Percentiles rank a stretch among this genome's conserved stretches.
phyloP scores from a whole-genome alignment of 2,329 filamentous ascomycete species.

The Penicillium sp. region DNA sequence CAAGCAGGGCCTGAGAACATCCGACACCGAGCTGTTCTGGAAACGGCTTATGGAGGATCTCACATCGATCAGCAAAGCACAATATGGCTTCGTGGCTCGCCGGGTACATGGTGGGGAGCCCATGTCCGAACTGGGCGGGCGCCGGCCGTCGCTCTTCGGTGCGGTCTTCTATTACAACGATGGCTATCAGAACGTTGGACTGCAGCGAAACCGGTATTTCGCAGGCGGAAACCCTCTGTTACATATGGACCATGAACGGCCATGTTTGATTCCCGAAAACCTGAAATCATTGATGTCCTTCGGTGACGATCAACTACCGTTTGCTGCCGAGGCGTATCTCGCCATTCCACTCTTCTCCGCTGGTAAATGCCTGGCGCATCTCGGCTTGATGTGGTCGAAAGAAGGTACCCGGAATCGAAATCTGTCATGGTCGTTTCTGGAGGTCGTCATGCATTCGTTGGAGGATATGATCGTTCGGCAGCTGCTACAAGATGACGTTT shows the following conservation, averaged over 20 bases:
- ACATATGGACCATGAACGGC: constrained; percentile 71
- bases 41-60: constrained; percentile 63
- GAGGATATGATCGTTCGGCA: constrained; percentile 66
- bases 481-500: constrained; percentile 53
- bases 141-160: constrained; percentile 63
- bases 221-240: constrained; percentile 66
- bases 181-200: constrained; percentile 53
- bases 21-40: constrained; percentile 65
- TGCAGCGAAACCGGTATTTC: constrained; percentile 63
- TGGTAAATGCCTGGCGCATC: constrained; percentile 67
- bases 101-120: constrained; percentile 61
- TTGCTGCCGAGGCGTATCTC: constrained; percentile 66
- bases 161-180: constrained; percentile 67
- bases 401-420: constrained; percentile 58
- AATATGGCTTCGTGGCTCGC: constrained; percentile 69
- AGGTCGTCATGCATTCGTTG: constrained; percentile 67
- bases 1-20: constrained; percentile 56
- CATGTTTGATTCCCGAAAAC: constrained; percentile 66
- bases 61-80: constrained; percentile 58
- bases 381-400: constrained; percentile 70
- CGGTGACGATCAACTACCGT: constrained; percentile 58
- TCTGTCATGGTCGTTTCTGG: constrained; percentile 66
- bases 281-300: constrained; percentile 62
- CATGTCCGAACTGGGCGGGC: constrained; percentile 61
- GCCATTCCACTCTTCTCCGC: constrained; percentile 65